phyloP scores from a whole-genome alignment of 1,284 basidiomycete species.

The Ceratobasidium sp. region DNA sequence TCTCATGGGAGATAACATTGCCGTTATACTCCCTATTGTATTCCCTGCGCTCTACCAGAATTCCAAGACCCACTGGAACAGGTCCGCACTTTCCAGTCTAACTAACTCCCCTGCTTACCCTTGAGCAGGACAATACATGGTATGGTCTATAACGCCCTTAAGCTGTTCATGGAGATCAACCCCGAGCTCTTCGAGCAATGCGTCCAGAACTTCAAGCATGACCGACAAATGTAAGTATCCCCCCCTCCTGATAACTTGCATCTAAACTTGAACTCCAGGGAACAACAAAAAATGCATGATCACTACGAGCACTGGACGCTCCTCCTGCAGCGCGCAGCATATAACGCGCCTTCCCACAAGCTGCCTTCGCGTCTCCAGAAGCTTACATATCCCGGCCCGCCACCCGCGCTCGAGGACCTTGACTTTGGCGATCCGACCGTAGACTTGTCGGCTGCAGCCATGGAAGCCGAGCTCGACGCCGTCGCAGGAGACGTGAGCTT shows the following conservation, averaged over 20 bases:
- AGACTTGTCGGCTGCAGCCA: constrained; percentile 86
- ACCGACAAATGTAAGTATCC: constrained; percentile 80
- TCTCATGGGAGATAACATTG: constrained; percentile 97
- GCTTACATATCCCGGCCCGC: constrained; percentile 79
- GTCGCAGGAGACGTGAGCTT: constrained; percentile 69
- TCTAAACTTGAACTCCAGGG: constrained; percentile 63
- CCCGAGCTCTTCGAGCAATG: constrained; percentile 95
- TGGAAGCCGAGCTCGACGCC: constrained; percentile 64
- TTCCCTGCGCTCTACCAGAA: constrained; percentile 98
- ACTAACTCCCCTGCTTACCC: constrained; percentile 44
- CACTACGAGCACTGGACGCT: constrained; percentile 89
- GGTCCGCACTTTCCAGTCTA: constrained; percentile 67
- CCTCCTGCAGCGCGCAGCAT: constrained; percentile 78
- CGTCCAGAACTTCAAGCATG: constrained; percentile 94
- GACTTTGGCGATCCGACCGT: constrained; percentile 89
- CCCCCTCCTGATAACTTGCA: constrained; percentile 33
- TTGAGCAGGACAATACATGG: constrained; percentile 91
- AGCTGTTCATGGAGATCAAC: constrained; percentile 99
- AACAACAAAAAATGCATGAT: constrained; percentile 83
- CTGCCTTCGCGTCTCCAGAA: constrained; percentile 77
- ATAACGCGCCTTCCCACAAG: constrained; percentile 74
- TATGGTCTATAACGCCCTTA: constrained; percentile 99
- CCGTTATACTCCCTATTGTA: constrained; percentile 92
- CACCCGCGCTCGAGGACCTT: constrained; percentile 81
- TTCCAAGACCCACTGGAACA: constrained; percentile 98